Evolutionary conservation across 768 basidiomycete species (phyloP), one percentile per base, ranked within the genome.

Genomic region (Leccinellum rugosiceps): DNA sequence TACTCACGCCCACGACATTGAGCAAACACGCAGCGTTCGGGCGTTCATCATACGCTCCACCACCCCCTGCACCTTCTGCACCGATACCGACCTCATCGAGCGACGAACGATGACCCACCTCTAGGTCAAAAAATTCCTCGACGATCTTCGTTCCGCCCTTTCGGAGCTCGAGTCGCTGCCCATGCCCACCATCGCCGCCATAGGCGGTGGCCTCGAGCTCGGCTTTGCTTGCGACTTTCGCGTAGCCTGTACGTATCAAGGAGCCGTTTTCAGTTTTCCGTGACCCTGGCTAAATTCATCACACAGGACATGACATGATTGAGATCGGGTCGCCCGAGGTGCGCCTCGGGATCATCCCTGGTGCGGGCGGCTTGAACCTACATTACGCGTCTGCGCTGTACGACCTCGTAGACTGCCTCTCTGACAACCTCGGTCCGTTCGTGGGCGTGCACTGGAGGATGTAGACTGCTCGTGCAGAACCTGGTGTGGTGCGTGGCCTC

Each of bases 141-240:
- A 78, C 50, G 85, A 88, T 63, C 77, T 97, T 21, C 83, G 94
- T 28, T 76, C 77, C 38, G 81, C 90, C 9, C 72, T 98, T 41
- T 78, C 81, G 28, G 83, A 82, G 65, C 81, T 98, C n/a, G 93
- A 94, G 73, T 77, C 79, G 43, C 76, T 96, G 32, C 88, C 89
- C 5, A 83, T 95, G 76, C 94, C 94, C 4, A 95, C 92, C 14
- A 90, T 97, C 55, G 90, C 90, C 34, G 92, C 94, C 5, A 90
- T 98, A 41, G 94, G 94, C 10, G 94, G 94, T n/a, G 94, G 94
- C 2, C 78, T 94, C 30, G 94, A 98, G 72, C 72, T 97, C 57
- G 81, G 87, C 57, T 79, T 98, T 53, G 88, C 92, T 3, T 96
- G 93, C 73, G 94, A 98, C 77, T 72, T 98, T 65, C 83, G 94